These are phyloP conservation scores for Epichloe elymi DNA, from an alignment of 2,329 filamentous ascomycete genomes.

Conservation along the genomic window DNA sequence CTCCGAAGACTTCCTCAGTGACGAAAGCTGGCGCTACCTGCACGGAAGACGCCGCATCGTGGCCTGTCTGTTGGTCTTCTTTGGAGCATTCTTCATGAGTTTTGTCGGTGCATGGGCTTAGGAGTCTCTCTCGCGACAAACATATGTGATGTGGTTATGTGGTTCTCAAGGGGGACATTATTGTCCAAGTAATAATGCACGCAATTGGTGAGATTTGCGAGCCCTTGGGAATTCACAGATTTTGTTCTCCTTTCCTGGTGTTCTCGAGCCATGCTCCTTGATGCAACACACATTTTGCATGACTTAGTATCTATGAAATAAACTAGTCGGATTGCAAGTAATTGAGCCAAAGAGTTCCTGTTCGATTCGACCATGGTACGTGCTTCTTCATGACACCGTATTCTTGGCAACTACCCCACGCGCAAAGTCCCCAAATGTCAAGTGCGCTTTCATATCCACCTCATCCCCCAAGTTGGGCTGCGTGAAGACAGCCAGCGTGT, in stretches of 20 bases:
- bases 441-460: constrained; percentile 53
- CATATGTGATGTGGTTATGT: neutral
- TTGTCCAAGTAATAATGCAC: neutral
- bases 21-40: constrained; percentile 46
- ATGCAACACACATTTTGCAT: too few relatives aligned
- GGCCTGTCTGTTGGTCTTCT: constrained; percentile 44
- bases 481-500: constrained; percentile 92
- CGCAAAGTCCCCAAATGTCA: constrained; percentile 67
- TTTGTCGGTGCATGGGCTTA: constrained; percentile 51
- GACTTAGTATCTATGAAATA: too few relatives aligned
- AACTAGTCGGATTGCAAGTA: too few relatives aligned
- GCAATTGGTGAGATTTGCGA: constrained; percentile 1
- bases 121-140: constrained; percentile 1
- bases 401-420: constrained; percentile 46
- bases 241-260: neutral
- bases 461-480: constrained; percentile 80
- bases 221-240: neutral
- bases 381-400: constrained; percentile 28
- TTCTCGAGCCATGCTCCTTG: neutral
- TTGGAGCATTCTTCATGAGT: constrained; percentile 49
- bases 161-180: neutral
- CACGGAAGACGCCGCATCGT: constrained; percentile 38
- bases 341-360: too few relatives aligned
- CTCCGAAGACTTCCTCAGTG: constrained; percentile 57
- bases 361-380: neutral